phyloP scores from a whole-genome alignment of 345 rosid species.

The Capsella bursapastoris region DNA sequence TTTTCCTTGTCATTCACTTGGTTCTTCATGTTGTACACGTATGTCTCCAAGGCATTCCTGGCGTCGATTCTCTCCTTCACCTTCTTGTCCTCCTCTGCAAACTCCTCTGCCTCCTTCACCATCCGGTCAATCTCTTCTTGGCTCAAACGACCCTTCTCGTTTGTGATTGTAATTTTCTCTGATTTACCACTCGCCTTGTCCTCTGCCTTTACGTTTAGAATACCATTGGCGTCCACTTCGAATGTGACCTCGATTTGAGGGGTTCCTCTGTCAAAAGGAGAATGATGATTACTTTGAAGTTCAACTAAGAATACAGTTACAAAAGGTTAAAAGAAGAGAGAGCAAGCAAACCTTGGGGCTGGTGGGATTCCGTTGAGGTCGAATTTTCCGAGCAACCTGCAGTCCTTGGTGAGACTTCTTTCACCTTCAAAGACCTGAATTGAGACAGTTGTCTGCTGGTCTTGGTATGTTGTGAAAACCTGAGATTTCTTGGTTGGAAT shows the following conservation, averaged over 20 bases:
- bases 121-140: constrained; percentile 46
- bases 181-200: constrained; percentile 49
- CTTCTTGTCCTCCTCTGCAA: constrained; percentile 48
- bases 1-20: constrained; percentile 90
- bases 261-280: constrained; percentile 32
- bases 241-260: constrained; percentile 49
- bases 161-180: constrained; percentile 44
- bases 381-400: constrained; percentile 47
- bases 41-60: constrained; percentile 85
- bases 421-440: constrained; percentile 52
- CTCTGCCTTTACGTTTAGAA: constrained; percentile 47
- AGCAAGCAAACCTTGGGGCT: constrained; percentile 42
- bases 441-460: constrained; percentile 45
- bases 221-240: constrained; percentile 50
- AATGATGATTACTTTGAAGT: background rate
- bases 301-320: background rate
- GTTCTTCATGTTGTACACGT: constrained; percentile 94
- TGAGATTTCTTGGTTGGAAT: constrained; percentile 48
- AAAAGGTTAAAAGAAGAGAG: background rate
- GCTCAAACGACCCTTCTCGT: constrained; percentile 42
- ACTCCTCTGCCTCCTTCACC: constrained; percentile 48
- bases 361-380: constrained; percentile 49
- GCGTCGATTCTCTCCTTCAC: constrained; percentile 70
- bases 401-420: constrained; percentile 51
- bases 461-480: constrained; percentile 48